Conservation (phyloP, 768 basidiomycete species). For the Phanerochaete carnosa region DNA sequence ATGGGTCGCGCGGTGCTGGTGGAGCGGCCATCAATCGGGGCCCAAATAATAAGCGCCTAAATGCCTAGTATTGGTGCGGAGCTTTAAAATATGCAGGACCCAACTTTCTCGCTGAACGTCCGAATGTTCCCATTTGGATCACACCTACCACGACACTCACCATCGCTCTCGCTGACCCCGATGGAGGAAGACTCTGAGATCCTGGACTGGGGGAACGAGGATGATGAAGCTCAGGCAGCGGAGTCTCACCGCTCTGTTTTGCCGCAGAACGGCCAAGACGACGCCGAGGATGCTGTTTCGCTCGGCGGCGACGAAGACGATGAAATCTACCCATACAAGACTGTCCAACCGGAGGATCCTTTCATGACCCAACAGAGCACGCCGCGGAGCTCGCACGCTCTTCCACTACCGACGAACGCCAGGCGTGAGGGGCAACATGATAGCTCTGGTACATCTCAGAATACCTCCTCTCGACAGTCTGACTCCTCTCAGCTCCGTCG, state of each 20-base stretch:
- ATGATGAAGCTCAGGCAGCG: slow-evolving; percentile 33
- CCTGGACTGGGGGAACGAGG: slow-evolving; percentile 67
- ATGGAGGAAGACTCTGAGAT: slow-evolving; percentile 70
- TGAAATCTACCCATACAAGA: slow-evolving; percentile 46
- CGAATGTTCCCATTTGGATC: slow-evolving; percentile 5
- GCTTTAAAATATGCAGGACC: background rate
- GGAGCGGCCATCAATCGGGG: background rate
- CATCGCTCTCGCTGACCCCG: slow-evolving; percentile 15
- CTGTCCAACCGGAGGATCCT: slow-evolving; percentile 28
- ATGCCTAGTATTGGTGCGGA: background rate
- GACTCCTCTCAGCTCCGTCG: slow-evolving; percentile 25
- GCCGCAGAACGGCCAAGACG: slow-evolving; percentile 28
- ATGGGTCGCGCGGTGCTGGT: background rate
- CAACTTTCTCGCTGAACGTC: slow-evolving; percentile 12
- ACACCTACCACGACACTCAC: slow-evolving; percentile 4
- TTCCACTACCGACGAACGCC: background rate
- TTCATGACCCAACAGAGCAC: slow-evolving; percentile 15
- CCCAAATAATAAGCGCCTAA: background rate
- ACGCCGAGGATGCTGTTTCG: slow-evolving; percentile 63
- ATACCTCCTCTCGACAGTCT: slow-evolving; percentile 16
- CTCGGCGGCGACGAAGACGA: slow-evolving; percentile 69
- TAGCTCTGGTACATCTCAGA: slow-evolving; percentile 14
- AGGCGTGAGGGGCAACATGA: slow-evolving; percentile 24
- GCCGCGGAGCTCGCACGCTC: slow-evolving; percentile 9
- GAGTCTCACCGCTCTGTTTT: slow-evolving; percentile 9